These are phyloP conservation scores for Nannochloropsis gaditana DNA, from an alignment of 108 stramenopile genomes.

Conservation along the genomic window DNA sequence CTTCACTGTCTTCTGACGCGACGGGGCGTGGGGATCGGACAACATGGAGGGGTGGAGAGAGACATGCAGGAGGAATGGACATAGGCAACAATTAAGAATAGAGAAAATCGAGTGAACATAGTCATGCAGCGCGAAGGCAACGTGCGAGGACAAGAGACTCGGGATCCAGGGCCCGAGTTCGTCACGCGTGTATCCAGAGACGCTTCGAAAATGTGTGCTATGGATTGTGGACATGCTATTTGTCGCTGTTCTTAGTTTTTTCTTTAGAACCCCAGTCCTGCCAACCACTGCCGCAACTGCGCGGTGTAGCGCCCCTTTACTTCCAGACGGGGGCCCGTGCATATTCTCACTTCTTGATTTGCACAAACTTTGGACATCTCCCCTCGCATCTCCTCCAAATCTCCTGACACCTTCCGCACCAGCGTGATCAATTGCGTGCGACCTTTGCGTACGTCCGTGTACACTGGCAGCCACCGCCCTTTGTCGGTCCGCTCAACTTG, in stretches of 20 bases:
- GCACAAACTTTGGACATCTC: slow-evolving; percentile 33
- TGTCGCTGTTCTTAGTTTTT: neutral
- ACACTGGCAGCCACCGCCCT: slow-evolving; percentile 24
- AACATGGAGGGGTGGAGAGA: no score
- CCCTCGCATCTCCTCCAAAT: slow-evolving; percentile 23
- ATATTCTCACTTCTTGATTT: neutral
- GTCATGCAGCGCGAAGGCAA: no score
- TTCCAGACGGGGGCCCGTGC: slow-evolving; percentile 2
- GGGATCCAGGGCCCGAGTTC: no score
- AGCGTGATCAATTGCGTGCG: slow-evolving; percentile 29
- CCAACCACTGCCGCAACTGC: neutral
- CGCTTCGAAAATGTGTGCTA: no score
- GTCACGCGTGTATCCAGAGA: no score
- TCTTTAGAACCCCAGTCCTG: slow-evolving; percentile 6
- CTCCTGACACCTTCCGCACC: slow-evolving; percentile 25
- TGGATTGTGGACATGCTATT: no score
- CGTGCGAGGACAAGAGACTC: no score
- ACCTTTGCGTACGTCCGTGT: slow-evolving; percentile 31
- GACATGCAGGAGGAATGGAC: no score
- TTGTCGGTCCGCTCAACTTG: slow-evolving; percentile 24
- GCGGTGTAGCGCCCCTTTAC: neutral
- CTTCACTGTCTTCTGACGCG: neutral
- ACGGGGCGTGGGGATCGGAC: no score
- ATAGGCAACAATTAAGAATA: no score
- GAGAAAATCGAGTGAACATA: no score